A percentile compares a stretch with the other conserved stretches of the same genome.
These are phyloP conservation scores for Tricholoma hemisulphureum DNA, from an alignment of 768 basidiomycete genomes.

Conservation along the genomic window DNA sequence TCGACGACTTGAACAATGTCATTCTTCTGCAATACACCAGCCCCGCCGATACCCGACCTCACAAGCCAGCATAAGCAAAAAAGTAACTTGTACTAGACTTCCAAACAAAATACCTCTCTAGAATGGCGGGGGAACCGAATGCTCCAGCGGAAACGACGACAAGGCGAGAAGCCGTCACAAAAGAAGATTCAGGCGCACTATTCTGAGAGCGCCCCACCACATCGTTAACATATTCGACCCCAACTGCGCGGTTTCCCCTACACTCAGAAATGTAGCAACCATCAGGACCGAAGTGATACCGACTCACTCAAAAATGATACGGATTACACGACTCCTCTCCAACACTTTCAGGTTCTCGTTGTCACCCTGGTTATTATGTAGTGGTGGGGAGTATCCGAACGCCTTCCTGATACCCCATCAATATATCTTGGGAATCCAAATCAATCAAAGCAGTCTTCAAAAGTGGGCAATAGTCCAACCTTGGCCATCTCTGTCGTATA, in stretches of 20 bases:
- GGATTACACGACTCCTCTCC: constrained; percentile 41
- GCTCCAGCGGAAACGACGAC: constrained; percentile 55
- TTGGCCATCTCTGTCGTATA: constrained; percentile 49
- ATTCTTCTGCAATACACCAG: constrained; percentile 43
- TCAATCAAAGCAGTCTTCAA: neutral
- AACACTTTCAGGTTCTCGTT: constrained; percentile 46
- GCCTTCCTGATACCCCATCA: constrained; percentile 46
- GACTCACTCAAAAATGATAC: constrained; percentile 49
- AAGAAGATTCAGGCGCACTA: constrained; percentile 14
- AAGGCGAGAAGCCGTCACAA: constrained; percentile 41
- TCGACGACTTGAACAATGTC: constrained; percentile 54
- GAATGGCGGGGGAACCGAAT: constrained; percentile 54
- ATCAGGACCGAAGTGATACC: neutral
- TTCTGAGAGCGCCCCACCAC: constrained; percentile 20
- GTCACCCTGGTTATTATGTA: constrained; percentile 46
- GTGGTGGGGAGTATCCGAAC: constrained; percentile 55
- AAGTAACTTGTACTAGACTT: neutral
- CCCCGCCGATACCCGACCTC: constrained; percentile 65
- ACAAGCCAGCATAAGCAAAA: constrained; percentile 3
- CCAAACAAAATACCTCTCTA: constrained; percentile 42
- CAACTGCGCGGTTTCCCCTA: constrained; percentile 44
- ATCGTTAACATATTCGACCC: constrained; percentile 51
- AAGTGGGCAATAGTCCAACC: constrained; percentile 31
- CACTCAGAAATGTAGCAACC: neutral
- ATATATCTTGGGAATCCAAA: constrained; percentile 45